phyloP scores from a whole-genome alignment of 2,329 filamentous ascomycete genomes.

The Didymellaceae sp. region DNA sequence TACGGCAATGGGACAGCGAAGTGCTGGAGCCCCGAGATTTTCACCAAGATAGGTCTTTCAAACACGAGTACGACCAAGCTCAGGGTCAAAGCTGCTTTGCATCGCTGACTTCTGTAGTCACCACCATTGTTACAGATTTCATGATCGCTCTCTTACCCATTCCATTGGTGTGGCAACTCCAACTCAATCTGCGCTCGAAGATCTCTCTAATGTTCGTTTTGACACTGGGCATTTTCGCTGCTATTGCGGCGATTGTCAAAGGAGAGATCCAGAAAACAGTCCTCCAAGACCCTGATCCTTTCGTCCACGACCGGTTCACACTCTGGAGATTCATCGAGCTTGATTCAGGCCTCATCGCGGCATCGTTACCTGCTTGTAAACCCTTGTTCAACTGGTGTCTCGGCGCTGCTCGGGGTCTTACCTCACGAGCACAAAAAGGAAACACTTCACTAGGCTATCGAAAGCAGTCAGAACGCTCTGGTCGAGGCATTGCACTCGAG shows the following conservation, averaged over 20 bases:
- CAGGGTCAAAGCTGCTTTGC: background rate
- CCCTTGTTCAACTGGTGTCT: constrained; percentile 36
- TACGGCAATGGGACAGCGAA: constrained; percentile 43
- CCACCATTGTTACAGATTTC: constrained; percentile 51
- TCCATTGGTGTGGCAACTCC: constrained; percentile 52
- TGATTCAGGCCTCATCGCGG: constrained; percentile 53
- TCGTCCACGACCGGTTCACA: constrained; percentile 50
- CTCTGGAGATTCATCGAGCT: constrained; percentile 57
- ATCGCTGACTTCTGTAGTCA: constrained; percentile 29
- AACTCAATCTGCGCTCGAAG: constrained; percentile 53
- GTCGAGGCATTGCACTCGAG: constrained; percentile 1
- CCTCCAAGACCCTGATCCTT: constrained; percentile 46
- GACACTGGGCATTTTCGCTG: constrained; percentile 51
- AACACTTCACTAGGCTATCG: constrained; percentile 12
- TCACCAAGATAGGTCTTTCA: constrained; percentile 54
- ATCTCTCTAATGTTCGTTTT: constrained; percentile 47
- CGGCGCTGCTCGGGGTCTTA: constrained; percentile 27
- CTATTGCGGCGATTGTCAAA: constrained; percentile 53
- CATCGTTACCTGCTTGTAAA: constrained; percentile 51
- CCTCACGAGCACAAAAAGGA: background rate
- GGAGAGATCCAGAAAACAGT: constrained; percentile 48
- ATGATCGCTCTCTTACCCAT: constrained; percentile 53
- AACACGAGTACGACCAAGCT: constrained; percentile 48
- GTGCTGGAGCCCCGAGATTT: constrained; percentile 53
- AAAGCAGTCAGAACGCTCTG: constrained; percentile 5